Conservation (phyloP, 768 basidiomycete species). For the Lactarius indigo region DNA sequence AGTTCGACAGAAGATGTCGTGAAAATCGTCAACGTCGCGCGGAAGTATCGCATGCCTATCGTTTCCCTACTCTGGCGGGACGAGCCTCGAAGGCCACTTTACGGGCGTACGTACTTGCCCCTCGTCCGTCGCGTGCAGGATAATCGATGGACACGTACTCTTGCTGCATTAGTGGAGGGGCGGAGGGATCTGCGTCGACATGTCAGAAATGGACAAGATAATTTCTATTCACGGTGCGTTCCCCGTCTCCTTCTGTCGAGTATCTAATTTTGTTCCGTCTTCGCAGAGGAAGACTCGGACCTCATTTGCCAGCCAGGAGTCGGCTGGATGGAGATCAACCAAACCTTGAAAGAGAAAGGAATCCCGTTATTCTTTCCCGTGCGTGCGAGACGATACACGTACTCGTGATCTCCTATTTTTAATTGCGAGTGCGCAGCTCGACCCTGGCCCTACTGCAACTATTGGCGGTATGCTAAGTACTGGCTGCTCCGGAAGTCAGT, state of each 20-base stretch:
- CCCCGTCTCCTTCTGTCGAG: background rate
- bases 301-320: conserved; percentile 71
- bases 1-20: conserved; percentile 77
- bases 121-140: too few species aligned
- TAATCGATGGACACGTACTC: too few species aligned
- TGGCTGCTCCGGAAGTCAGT: conserved; percentile 77
- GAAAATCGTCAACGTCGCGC: conserved; percentile 69
- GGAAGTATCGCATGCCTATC: conserved; percentile 71
- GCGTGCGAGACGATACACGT: background rate
- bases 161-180: conserved; percentile 16
- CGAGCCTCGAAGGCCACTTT: conserved; percentile 76
- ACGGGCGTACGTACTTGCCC: conserved; percentile 46
- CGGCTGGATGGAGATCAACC: conserved; percentile 70
- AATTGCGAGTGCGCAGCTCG: conserved; percentile 45
- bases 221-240: conserved; percentile 64
- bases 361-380: conserved; percentile 85
- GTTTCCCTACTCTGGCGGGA: conserved; percentile 78
- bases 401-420: background rate
- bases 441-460: conserved; percentile 75
- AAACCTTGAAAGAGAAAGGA: conserved; percentile 59
- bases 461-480: conserved; percentile 86
- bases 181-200: conserved; percentile 77
- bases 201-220: conserved; percentile 77
- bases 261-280: background rate
- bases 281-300: conserved; percentile 63